Conservation (phyloP, 164 flowering plant species). For the Brasenia schreberi region DNA sequence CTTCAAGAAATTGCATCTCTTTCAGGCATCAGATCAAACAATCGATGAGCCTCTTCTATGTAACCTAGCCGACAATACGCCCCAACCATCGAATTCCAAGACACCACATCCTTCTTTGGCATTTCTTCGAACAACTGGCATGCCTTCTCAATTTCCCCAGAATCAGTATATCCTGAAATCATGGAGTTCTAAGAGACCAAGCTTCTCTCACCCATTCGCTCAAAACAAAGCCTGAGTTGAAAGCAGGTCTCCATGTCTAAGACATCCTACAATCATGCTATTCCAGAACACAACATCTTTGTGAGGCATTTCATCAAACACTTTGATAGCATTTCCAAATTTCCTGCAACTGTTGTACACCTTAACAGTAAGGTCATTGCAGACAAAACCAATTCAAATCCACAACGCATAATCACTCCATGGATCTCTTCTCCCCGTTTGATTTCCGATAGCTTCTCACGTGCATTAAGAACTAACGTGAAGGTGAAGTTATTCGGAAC, state of each 20-base stretch:
- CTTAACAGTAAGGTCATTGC: constrained; percentile 15
- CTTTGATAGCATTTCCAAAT: not conserved
- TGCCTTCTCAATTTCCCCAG: constrained; percentile 26
- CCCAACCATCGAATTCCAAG: constrained; percentile 54
- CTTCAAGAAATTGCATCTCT: constrained; percentile 77
- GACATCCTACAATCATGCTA: not conserved
- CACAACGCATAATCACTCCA: constrained; percentile 37
- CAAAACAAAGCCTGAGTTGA: constrained; percentile 3
- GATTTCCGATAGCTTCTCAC: constrained; percentile 9
- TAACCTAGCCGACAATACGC: constrained; percentile 46
- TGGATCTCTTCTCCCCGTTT: constrained; percentile 25
- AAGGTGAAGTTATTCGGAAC: constrained; percentile 54
- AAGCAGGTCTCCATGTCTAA: not conserved
- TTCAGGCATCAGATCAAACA: constrained; percentile 38
- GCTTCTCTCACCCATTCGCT: constrained; percentile 7
- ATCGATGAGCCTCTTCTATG: constrained; percentile 33
- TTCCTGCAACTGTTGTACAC: constrained; percentile 6
- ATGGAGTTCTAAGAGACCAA: constrained; percentile 7
- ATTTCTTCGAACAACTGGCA: constrained; percentile 52
- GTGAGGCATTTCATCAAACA: constrained; percentile 7
- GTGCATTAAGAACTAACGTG: constrained; percentile 56
- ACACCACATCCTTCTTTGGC: constrained; percentile 38
- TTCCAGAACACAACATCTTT: constrained; percentile 4
- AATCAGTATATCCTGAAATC: constrained; percentile 25
- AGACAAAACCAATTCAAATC: constrained; percentile 36